A percentile compares a stretch with the other conserved stretches of the same genome.
phyloP scores from a whole-genome alignment of 1,139 yeast species.

The Ashbya aceris region DNA sequence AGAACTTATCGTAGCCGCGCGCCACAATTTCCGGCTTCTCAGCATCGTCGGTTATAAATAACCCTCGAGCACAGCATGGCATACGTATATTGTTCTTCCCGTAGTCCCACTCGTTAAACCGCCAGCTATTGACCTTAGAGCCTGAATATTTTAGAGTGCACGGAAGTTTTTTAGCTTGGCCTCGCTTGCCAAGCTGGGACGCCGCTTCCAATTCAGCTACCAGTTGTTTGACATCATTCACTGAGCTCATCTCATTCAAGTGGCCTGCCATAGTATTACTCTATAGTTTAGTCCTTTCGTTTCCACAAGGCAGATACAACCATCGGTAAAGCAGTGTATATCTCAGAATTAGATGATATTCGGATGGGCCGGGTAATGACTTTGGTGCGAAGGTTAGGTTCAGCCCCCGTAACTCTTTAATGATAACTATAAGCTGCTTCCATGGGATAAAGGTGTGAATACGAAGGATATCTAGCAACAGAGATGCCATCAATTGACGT shows the following conservation, averaged over 20 bases:
- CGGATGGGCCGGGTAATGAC: no score
- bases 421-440: background rate
- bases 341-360: no score
- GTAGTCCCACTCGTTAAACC: conserved; percentile 84
- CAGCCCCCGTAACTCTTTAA: no score
- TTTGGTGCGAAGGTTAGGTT: no score
- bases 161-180: conserved; percentile 31
- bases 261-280: background rate
- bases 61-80: conserved; percentile 77
- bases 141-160: conserved; percentile 30
- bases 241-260: background rate
- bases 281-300: background rate
- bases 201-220: conserved; percentile 26
- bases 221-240: conserved; percentile 16
- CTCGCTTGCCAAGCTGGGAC: conserved; percentile 25
- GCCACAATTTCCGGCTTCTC: conserved; percentile 42
- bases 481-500: conserved; percentile 36
- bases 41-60: conserved; percentile 49
- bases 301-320: no score
- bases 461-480: background rate
- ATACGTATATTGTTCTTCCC: conserved; percentile 43
- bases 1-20: conserved; percentile 93
- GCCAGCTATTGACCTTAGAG: conserved; percentile 47
- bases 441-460: background rate
- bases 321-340: no score